phyloP scores from a whole-genome alignment of 2,329 filamentous ascomycete genomes.

The Helminthosporium solani region DNA sequence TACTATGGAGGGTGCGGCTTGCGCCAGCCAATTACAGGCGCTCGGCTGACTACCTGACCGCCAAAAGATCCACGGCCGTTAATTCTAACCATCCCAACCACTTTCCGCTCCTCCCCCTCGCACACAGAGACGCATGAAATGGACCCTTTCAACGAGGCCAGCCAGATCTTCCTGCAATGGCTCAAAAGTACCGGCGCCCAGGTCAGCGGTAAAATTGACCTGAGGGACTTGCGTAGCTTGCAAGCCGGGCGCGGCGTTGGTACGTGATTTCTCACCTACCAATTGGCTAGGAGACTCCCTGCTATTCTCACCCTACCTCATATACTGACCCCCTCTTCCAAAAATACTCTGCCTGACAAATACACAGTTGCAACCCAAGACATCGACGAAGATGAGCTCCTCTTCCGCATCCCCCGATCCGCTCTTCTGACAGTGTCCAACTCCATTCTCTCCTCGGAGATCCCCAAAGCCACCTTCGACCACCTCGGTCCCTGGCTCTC shows the following conservation, averaged over 20 bases:
- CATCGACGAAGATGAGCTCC: constrained; percentile 70
- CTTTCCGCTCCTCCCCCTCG: constrained; percentile 1
- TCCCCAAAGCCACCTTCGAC: constrained; percentile 43
- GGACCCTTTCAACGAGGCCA: constrained; percentile 45
- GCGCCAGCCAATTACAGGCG: constrained; percentile 10
- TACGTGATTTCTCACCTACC: constrained; percentile 44
- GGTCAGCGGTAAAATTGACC: constrained; percentile 58
- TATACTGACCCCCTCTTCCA: not conserved
- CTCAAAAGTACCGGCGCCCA: constrained; percentile 54
- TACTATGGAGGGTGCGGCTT: too few relatives aligned
- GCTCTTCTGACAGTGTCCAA: constrained; percentile 72
- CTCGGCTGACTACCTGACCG: constrained; percentile 16
- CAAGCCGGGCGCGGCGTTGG: constrained; percentile 64
- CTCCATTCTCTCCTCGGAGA: constrained; percentile 62
- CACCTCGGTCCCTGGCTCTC: constrained; percentile 52
- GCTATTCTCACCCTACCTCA: not conserved
- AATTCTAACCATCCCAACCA: constrained; percentile 6
- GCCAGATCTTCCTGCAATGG: constrained; percentile 59
- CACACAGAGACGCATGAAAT: constrained; percentile 13
- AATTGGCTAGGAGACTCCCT: constrained; percentile 3
- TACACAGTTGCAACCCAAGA: constrained; percentile 66
- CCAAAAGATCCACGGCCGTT: constrained; percentile 15
- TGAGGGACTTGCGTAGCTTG: constrained; percentile 58
- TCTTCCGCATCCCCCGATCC: constrained; percentile 76
- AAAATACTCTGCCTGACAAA: constrained; percentile 13